Evolutionary conservation across 768 basidiomycete genomes (phyloP).

Genomic region (Suillus spraguei): DNA sequence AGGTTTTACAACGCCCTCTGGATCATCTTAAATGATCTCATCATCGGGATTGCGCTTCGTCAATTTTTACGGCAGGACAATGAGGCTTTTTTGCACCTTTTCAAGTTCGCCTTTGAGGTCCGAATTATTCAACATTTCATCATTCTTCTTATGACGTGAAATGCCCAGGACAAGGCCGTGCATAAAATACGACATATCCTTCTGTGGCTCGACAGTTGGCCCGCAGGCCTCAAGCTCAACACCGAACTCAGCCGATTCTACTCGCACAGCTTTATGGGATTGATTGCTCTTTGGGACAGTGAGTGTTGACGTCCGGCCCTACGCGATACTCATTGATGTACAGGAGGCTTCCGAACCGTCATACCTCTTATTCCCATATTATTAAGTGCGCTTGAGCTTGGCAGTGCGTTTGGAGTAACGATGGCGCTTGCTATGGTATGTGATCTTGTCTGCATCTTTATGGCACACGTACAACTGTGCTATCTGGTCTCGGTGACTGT

Average conservation of each 20-base stretch:
- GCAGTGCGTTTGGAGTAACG: constrained; percentile 54
- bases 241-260: constrained; percentile 90
- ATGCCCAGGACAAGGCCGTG: constrained; percentile 23
- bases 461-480: constrained; percentile 71
- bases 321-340: background rate
- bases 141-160: background rate
- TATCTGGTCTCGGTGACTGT: constrained; percentile 64
- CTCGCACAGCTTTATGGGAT: constrained; percentile 65
- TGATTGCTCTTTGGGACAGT: constrained; percentile 78
- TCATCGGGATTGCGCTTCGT: constrained; percentile 76
- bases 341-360: constrained; percentile 23
- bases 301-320: constrained; percentile 30
- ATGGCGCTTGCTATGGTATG: constrained; percentile 64
- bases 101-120: constrained; percentile 46
- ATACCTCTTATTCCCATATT: constrained; percentile 31
- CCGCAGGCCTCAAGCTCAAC: constrained; percentile 94
- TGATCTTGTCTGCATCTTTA: constrained; percentile 68
- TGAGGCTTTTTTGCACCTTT: constrained; percentile 43
- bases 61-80: constrained; percentile 71
- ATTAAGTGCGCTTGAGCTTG: constrained; percentile 39
- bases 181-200: constrained; percentile 53
- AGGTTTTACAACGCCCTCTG: constrained; percentile 94
- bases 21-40: constrained; percentile 89
- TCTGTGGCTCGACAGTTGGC: constrained; percentile 93
- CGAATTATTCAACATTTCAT: background rate